Percentiles rank a stretch among this genome's conserved stretches.
phyloP scores from a whole-genome alignment of 768 basidiomycete genomes.

The Gyrodon lividus region DNA sequence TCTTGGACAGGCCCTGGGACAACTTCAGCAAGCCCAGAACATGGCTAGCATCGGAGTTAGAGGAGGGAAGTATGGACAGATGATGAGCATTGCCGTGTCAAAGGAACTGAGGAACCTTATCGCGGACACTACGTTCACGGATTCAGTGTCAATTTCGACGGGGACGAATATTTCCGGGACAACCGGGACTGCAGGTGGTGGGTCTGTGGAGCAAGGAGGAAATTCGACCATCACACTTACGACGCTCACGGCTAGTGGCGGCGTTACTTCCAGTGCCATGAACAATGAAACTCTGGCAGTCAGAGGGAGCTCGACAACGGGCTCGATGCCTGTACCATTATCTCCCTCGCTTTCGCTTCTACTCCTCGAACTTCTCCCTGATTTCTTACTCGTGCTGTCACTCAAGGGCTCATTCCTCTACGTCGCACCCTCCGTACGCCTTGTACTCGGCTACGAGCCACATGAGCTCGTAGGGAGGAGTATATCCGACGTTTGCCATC shows the following conservation, averaged over 20 bases:
- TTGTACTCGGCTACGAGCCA: constrained; percentile 84
- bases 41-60: constrained; percentile 20
- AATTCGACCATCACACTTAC: constrained; percentile 20
- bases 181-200: constrained; percentile 7
- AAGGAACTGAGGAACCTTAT: constrained; percentile 53
- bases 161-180: constrained; percentile 36
- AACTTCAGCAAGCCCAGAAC: constrained; percentile 15
- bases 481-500: constrained; percentile 82
- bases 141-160: constrained; percentile 46
- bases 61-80: constrained; percentile 24
- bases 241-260: constrained; percentile 9
- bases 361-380: constrained; percentile 62
- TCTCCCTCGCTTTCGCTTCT: constrained; percentile 36
- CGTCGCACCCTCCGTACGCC: constrained; percentile 76
- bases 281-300: constrained; percentile 8
- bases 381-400: constrained; percentile 88
- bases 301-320: constrained; percentile 19
- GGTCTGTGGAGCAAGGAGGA: constrained; percentile 9
- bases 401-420: constrained; percentile 93
- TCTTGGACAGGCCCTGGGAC: constrained; percentile 5
- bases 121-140: constrained; percentile 45
- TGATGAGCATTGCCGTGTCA: constrained; percentile 42
- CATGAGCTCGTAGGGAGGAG: constrained; percentile 78
- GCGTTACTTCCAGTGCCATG: constrained; percentile 11
- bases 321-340: constrained; percentile 47